Conservation (phyloP, 768 basidiomycete genomes). For the Suillus spraguei region DNA sequence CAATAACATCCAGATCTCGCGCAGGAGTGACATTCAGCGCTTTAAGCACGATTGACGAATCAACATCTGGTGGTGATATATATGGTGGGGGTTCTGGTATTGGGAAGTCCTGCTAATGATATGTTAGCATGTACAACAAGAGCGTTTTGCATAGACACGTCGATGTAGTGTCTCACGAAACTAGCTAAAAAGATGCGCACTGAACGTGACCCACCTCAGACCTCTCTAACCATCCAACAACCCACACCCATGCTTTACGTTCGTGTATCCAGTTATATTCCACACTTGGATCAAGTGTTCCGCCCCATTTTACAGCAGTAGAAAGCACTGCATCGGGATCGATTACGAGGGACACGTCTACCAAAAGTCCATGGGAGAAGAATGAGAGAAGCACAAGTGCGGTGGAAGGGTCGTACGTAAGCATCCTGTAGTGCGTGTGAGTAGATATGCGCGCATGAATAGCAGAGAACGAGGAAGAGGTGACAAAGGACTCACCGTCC, state of each 20-base stretch:
- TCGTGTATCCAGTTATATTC: slow-evolving; percentile 53
- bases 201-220: slow-evolving; percentile 39
- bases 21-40: slow-evolving; percentile 53
- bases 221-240: slow-evolving; percentile 60
- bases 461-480: slow-evolving; percentile 16
- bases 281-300: slow-evolving; percentile 16
- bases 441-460: slow-evolving; percentile 12
- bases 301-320: slow-evolving; percentile 9
- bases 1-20: slow-evolving; percentile 44
- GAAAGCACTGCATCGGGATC: slow-evolving; percentile 30
- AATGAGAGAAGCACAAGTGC: slow-evolving; percentile 53
- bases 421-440: slow-evolving; percentile 43
- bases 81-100: slow-evolving; percentile 47
- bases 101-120: slow-evolving; percentile 37
- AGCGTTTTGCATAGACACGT: slow-evolving; percentile 3
- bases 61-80: slow-evolving; percentile 41
- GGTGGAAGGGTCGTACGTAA: slow-evolving; percentile 54
- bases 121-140: background rate
- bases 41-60: slow-evolving; percentile 50
- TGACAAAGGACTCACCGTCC: slow-evolving; percentile 49
- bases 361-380: slow-evolving; percentile 50
- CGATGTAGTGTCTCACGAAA: background rate
- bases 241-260: slow-evolving; percentile 50
- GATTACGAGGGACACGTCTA: slow-evolving; percentile 59
- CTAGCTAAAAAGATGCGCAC: slow-evolving; percentile 5